Conservation (phyloP, 108 stramenopile species). For the Fragilariopsis cylindrus region DNA sequence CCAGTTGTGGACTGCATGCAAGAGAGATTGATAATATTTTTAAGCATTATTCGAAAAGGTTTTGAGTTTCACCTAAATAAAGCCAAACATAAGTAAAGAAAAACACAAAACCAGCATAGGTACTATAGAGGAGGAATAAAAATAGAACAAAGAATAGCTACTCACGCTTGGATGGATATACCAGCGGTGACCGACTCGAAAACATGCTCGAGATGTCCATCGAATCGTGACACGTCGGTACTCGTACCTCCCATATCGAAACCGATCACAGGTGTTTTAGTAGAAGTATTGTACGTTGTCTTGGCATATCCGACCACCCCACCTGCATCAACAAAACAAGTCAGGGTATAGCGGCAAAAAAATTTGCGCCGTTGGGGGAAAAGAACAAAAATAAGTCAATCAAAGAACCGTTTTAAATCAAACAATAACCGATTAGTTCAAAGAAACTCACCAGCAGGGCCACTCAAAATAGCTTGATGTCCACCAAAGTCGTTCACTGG, state of each 20-base stretch:
- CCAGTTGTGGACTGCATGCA: constrained; percentile 84
- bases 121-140: not conserved
- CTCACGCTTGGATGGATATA: constrained; percentile 85
- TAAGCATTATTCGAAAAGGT: not conserved
- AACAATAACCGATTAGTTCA: constrained; percentile 20
- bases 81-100: too few species aligned
- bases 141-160: not conserved
- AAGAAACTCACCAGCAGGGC: constrained; percentile 60
- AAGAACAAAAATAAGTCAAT: not conserved
- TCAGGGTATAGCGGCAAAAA: not conserved
- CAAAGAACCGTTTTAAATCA: constrained; percentile 35
- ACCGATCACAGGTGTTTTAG: constrained; percentile 89
- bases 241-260: constrained; percentile 99
- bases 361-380: not conserved
- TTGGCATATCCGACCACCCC: constrained; percentile 98
- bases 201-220: constrained; percentile 88
- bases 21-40: not conserved
- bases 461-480: constrained; percentile 91
- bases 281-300: constrained; percentile 69
- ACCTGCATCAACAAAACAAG: constrained; percentile 1
- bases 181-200: constrained; percentile 98
- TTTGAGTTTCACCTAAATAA: too few species aligned
- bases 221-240: constrained; percentile 93
- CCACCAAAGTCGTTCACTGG: constrained; percentile 93
- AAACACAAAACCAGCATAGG: too few species aligned